Evolutionary conservation across 2,329 filamentous ascomycete genomes (phyloP), one percentile per base, ranked within the genome.

Genomic region (Fusarium aywerte): DNA sequence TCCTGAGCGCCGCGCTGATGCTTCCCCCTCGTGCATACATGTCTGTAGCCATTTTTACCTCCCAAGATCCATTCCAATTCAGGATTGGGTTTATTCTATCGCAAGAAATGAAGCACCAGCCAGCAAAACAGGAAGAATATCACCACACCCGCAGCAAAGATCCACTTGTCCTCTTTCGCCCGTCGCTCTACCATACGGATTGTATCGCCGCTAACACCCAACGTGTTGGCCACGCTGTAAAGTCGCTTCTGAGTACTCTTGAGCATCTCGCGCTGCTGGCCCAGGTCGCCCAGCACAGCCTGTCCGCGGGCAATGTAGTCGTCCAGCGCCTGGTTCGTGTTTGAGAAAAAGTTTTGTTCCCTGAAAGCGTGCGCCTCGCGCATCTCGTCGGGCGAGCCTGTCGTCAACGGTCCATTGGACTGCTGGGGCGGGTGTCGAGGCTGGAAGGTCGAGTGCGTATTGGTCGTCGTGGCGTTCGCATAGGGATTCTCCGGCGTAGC

Each of bases 131-230:
- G 76, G 73, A 98, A 92, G 78, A 99, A 99, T 33, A 96, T 79
- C 7, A 96, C 79, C 4, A 95, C 93, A 0, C 96, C 93, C 0
- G 83, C 91, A 85, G 91, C 92, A 78, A 99, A 99, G 33, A 99
- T 97, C 93, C 94, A 98, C 80, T 97, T 98, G 78, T 99, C 96
- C 82, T 98, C 92, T 78, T 89, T 91, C 49, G 96, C 93, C 65
- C 96, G 85, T 71, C 96, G 82, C 80, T 98, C 95, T 39, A 99
- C 91, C 93, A 96, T 98, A 44, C 96, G 89, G 68, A 99, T 99
- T 3, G 96, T 99, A 77, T 98, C 95, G 20, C 95, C 94, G 74
- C 92, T 96, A 61, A 99, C 87, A 1, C 96, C 96, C 45, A 99
- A 81, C 21, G 96, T 98, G 76, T 97, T 98, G 8, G 92, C 96